These are phyloP conservation scores for Pedinophyceae sp. DNA, from an alignment of 139 green algal genomes.

Conservation along the genomic window DNA sequence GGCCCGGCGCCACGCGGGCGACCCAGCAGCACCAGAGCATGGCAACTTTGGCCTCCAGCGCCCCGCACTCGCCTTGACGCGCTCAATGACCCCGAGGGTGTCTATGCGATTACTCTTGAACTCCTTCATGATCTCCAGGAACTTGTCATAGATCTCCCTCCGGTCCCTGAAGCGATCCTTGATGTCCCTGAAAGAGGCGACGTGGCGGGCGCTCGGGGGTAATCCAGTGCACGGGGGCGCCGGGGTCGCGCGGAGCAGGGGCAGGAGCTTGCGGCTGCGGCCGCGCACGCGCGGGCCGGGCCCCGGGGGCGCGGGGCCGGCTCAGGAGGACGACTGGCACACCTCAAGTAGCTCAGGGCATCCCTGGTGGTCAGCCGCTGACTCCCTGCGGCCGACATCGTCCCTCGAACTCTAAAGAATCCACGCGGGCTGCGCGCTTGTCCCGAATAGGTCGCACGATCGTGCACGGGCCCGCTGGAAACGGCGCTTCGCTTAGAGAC, in stretches of 20 bases:
- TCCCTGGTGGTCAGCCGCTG: conserved; percentile 53
- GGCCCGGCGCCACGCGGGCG: too few relatives aligned
- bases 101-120: conserved; percentile 93
- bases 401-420: not conserved
- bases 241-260: not conserved
- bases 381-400: conserved; percentile 7
- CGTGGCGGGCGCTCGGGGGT: conserved; percentile 59
- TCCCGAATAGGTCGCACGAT: not conserved
- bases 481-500: conserved; percentile 17
- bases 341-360: conserved; percentile 62
- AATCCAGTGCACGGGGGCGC: conserved; percentile 12
- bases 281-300: not conserved
- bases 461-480: conserved; percentile 1
- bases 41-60: too few relatives aligned
- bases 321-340: not conserved
- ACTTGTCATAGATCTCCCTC: conserved; percentile 79
- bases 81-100: conserved; percentile 83
- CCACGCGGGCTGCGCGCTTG: not conserved
- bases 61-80: conserved; percentile 92
- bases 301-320: not conserved
- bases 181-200: conserved; percentile 53
- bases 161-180: conserved; percentile 67
- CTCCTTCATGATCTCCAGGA: conserved; percentile 99
- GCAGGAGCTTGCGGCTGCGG: not conserved
- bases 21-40: too few relatives aligned